Evolutionary conservation across 2,329 filamentous ascomycete species (phyloP).

Genomic region (Fusarium sp.): DNA sequence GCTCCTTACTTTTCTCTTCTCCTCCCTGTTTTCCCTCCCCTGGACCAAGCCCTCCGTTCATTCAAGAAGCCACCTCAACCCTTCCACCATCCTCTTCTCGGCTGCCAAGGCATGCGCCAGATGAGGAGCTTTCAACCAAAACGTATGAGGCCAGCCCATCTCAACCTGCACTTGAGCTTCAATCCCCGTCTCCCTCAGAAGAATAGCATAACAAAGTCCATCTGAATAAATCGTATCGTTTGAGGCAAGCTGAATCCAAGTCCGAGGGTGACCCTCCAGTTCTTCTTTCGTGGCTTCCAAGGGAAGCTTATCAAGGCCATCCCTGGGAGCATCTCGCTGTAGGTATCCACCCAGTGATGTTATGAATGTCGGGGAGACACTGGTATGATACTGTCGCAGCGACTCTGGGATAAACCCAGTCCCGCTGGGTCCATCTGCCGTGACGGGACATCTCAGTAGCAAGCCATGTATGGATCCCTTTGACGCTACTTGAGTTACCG

Average conservation of each 20-base stretch:
- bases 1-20: no score
- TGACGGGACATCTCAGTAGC: slow-evolving; percentile 58
- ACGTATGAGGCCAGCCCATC: slow-evolving; percentile 60
- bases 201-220: slow-evolving; percentile 58
- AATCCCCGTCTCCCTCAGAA: slow-evolving; percentile 50
- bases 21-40: no score
- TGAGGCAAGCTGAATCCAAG: slow-evolving; percentile 59
- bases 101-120: slow-evolving; percentile 52
- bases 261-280: slow-evolving; percentile 50
- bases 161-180: slow-evolving; percentile 54
- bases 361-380: slow-evolving; percentile 49
- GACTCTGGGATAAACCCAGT: slow-evolving; percentile 48
- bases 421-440: slow-evolving; percentile 53
- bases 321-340: slow-evolving; percentile 48
- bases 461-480: slow-evolving; percentile 49
- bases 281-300: slow-evolving; percentile 48
- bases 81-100: slow-evolving; percentile 54
- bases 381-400: slow-evolving; percentile 52
- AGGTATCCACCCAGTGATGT: slow-evolving; percentile 49
- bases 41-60: background rate
- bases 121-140: slow-evolving; percentile 57
- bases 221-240: slow-evolving; percentile 62
- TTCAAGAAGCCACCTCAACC: slow-evolving; percentile 52
- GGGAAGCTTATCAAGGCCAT: slow-evolving; percentile 53
- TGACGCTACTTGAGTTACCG: slow-evolving; percentile 50